phyloP scores from a whole-genome alignment of 768 basidiomycete genomes.

The Grammothele lineata region DNA sequence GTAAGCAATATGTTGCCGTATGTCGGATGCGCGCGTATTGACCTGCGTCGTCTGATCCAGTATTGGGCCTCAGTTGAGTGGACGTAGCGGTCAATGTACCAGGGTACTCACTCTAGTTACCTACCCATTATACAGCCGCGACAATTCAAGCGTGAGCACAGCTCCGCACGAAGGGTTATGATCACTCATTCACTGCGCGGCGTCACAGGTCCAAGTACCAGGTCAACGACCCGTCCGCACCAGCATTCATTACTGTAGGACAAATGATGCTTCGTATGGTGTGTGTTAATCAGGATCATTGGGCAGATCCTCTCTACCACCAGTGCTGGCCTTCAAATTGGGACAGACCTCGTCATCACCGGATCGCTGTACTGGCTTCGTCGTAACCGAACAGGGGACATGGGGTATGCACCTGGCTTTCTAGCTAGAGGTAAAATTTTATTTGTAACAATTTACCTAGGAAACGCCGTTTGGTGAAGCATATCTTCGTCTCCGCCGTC shows the following conservation, averaged over 20 bases:
- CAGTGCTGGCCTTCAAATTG: conserved; percentile 5
- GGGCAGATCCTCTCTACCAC: conserved; percentile 2
- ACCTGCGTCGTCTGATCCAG: too few relatives aligned
- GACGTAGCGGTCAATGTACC: too few relatives aligned
- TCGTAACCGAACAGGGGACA: not conserved
- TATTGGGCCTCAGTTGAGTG: too few relatives aligned
- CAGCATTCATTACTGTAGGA: conserved; percentile 2
- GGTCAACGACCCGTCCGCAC: not conserved
- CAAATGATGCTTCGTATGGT: too few relatives aligned
- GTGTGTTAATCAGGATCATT: too few relatives aligned
- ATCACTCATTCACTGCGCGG: too few relatives aligned
- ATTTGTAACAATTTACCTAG: not conserved
- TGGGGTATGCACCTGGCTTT: not conserved
- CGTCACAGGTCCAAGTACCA: not conserved
- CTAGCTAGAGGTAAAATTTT: not conserved
- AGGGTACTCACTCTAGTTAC: too few relatives aligned
- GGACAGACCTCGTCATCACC: conserved; percentile 7
- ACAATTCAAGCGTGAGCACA: conserved; percentile 3
- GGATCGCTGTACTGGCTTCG: conserved; percentile 7
- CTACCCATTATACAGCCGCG: not conserved
- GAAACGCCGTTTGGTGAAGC: not conserved
- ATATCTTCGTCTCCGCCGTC: not conserved
- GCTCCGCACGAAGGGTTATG: too few relatives aligned
- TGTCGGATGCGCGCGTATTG: too few relatives aligned
- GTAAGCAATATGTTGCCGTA: conserved; percentile 3